Conservation (phyloP, 495 filamentous ascomycete genomes). For the Bombardia bombarda region DNA sequence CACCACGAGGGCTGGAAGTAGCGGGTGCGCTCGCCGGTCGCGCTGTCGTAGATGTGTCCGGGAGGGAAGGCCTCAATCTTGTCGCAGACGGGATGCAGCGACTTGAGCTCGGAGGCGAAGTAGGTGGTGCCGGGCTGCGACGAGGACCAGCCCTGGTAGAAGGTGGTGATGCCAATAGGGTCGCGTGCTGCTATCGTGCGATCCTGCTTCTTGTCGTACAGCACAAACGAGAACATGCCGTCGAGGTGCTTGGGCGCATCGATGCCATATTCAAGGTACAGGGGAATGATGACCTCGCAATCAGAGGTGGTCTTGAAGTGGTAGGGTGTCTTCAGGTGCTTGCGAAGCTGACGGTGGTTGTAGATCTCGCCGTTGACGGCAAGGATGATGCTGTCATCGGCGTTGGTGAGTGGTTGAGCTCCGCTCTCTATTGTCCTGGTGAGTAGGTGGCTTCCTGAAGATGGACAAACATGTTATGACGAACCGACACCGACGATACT, state of each 20-base stretch:
- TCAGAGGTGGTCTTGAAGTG: conserved; percentile 97
- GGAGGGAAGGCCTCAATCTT: conserved; percentile 90
- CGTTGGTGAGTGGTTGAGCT: conserved; percentile 89
- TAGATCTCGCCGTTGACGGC: conserved; percentile 99
- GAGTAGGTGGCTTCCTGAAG: conserved; percentile 12
- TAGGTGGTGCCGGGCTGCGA: conserved; percentile 75
- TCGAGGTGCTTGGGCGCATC: conserved; percentile 92
- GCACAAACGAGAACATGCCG: conserved; percentile 98
- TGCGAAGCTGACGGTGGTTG: conserved; percentile 92
- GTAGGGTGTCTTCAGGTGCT: conserved; percentile 69
- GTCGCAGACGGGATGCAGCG: conserved; percentile 87
- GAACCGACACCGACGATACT: conserved; percentile 95
- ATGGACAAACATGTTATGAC: conserved; percentile 27
- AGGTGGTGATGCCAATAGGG: conserved; percentile 93
- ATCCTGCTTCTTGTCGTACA: conserved; percentile 89
- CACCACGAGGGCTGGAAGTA: conserved; percentile 94
- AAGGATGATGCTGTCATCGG: conserved; percentile 77
- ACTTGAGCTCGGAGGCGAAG: conserved; percentile 97
- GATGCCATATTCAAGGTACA: conserved; percentile 88
- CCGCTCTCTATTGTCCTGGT: conserved; percentile 64
- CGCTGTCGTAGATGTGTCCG: conserved; percentile 91
- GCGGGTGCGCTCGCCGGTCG: conserved; percentile 66
- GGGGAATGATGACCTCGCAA: conserved; percentile 93
- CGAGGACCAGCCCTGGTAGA: conserved; percentile 89
- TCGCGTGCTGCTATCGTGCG: conserved; percentile 89